Conservation (phyloP, 164 flowering plant species). For the Vitis cinerea region DNA sequence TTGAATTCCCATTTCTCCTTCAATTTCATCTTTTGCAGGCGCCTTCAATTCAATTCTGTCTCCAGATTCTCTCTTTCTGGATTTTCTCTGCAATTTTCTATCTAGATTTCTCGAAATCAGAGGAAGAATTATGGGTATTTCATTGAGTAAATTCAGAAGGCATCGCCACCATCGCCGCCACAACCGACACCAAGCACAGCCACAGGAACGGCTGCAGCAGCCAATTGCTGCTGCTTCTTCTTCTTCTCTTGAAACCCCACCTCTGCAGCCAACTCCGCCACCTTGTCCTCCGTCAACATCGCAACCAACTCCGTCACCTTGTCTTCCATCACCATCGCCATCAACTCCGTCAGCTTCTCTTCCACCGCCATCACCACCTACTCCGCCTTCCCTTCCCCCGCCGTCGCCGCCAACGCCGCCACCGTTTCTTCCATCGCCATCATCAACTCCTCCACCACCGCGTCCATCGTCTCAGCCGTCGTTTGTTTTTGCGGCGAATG, state of each 20-base stretch:
- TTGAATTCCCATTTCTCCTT: too few species aligned
- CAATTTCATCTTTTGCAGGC: too few species aligned
- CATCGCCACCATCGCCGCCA: not conserved
- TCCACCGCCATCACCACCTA: not conserved
- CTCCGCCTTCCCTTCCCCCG: not conserved
- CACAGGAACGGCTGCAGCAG: too few species aligned
- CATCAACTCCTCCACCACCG: not conserved
- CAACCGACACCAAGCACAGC: not conserved
- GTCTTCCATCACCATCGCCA: not conserved
- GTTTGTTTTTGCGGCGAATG: too few species aligned
- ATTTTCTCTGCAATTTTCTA: too few species aligned
- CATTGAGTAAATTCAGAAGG: not conserved
- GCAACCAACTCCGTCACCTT: not conserved
- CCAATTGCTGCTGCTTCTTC: too few species aligned
- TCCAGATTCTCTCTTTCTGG: too few species aligned
- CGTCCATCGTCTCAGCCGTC: not conserved
- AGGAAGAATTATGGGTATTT: not conserved
- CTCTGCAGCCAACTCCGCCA: not conserved
- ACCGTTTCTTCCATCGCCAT: not conserved
- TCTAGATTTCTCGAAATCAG: too few species aligned
- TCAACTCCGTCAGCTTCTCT: not conserved
- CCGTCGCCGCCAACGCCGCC: not conserved
- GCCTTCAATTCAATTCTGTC: too few species aligned
- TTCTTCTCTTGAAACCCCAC: not conserved
- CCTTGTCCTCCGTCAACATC: not conserved